Evolutionary conservation across 148 eudicot genomes (phyloP), one percentile per base, ranked within the genome.

Genomic region (Simmondsia chinensis): DNA sequence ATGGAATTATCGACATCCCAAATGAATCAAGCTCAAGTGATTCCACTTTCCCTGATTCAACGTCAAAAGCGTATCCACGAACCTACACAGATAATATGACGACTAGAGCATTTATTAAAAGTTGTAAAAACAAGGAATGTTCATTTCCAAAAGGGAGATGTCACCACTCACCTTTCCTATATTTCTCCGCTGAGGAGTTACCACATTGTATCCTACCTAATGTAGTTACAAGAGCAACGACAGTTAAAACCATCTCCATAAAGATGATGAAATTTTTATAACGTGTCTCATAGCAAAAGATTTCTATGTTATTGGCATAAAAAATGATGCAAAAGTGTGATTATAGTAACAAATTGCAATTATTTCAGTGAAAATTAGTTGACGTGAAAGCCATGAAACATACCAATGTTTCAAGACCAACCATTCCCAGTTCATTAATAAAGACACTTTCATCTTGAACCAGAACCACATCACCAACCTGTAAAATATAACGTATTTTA

Each of bases 401-500:
- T 78, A 83, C 86, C 94, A 83, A 63, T 32, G 80, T 75, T 51
- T 83, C 80, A 46, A 75, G 72, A 49, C 83, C 83, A 67, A 65
- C 57, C 35, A 65, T 31, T 47, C 61, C 52, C 35, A 72, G 38
- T 17, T 70, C 94, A 56, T 72, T 70, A 17, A 56, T 65, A 42
- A 67, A 39, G 56, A 60, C 64, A 32, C 57, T 54, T 53, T 83
- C 77, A 22, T 78, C 86, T 23, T 60, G 67, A 53, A 83, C 50
- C 7, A 83, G 86, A 48, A 83, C 74, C 31, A 83, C 86, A 68
- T 83, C 86, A 32, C 86, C 94, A 46, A 83, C 82, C 83, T 83
- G 77, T 48, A 48, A 55, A 39, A 31, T 30, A 48, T 15, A 56
- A 24, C 36, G 34, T 24, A 20, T 19, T 44, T n/a, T n/a, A n/a